phyloP scores from a whole-genome alignment of 441 rosid genomes.

The Sinapis alba region DNA sequence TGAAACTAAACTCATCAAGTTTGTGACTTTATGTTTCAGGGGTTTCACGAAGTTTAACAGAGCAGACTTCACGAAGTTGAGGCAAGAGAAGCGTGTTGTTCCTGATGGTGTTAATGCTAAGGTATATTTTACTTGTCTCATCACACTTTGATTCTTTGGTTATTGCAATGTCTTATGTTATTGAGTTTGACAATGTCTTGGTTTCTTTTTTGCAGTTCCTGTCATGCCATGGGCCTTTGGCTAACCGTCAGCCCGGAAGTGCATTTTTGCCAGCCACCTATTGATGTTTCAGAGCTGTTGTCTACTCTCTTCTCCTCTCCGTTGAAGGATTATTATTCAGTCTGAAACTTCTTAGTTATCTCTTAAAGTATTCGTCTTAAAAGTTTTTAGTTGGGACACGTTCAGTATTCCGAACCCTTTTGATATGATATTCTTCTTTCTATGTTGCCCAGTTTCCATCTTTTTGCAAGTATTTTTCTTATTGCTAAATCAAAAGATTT shows the following conservation, averaged over 20 bases:
- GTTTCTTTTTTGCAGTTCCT: conserved; percentile 50
- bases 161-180: background rate
- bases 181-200: background rate
- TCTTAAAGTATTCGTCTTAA: no score
- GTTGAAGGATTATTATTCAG: no score
- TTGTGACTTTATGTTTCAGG: conserved; percentile 46
- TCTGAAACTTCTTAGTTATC: no score
- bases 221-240: conserved; percentile 68
- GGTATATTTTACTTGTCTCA: conserved; percentile 44
- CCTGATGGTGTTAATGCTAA: conserved; percentile 94
- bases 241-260: conserved; percentile 55
- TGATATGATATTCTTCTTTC: background rate
- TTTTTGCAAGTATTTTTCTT: background rate
- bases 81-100: conserved; percentile 64
- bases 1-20: background rate
- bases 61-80: conserved; percentile 65
- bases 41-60: conserved; percentile 90
- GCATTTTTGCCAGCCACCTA: conserved; percentile 54
- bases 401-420: no score
- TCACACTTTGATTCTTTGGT: background rate
- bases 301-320: no score
- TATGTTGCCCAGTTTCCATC: background rate
- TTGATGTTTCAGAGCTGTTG: conserved; percentile 28
- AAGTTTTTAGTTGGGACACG: no score
- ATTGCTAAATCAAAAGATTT: background rate